These are phyloP conservation scores for Paradendryphiella salina DNA, from an alignment of 2,329 filamentous ascomycete genomes.

Conservation along the genomic window DNA sequence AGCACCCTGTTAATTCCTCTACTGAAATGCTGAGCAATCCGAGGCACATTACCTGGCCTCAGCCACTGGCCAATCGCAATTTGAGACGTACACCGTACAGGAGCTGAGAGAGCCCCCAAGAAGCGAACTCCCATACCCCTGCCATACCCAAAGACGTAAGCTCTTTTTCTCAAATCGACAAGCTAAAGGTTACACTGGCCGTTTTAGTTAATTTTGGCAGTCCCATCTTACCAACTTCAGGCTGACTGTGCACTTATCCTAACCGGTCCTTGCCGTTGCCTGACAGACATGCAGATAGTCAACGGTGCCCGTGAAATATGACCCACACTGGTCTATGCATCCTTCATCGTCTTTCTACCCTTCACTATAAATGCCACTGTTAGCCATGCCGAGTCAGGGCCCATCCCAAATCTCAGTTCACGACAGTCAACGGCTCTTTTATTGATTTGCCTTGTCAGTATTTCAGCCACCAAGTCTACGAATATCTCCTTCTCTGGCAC, in stretches of 20 bases:
- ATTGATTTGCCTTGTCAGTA: constrained; percentile 19
- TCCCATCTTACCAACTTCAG: constrained; percentile 37
- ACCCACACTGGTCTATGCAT: constrained; percentile 29
- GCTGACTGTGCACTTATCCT: constrained; percentile 44
- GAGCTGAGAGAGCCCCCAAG: constrained; percentile 42
- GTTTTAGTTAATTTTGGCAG: constrained; percentile 38
- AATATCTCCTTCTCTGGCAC: background rate
- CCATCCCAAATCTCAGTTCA: constrained; percentile 17
- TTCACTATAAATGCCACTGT: constrained; percentile 42
- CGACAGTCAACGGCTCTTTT: constrained; percentile 15
- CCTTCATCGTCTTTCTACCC: constrained; percentile 21
- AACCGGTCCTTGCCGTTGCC: constrained; percentile 42
- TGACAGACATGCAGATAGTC: constrained; percentile 40
- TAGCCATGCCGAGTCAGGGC: constrained; percentile 22
- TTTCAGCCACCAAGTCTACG: constrained; percentile 3
- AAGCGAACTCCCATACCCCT: constrained; percentile 34
- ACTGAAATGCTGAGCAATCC: constrained; percentile 20
- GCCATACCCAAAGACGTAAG: constrained; percentile 34
- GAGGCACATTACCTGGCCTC: constrained; percentile 24
- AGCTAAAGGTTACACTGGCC: constrained; percentile 42
- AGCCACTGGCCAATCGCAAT: constrained; percentile 30
- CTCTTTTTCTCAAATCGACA: constrained; percentile 33
- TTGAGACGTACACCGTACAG: constrained; percentile 21
- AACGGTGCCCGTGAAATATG: constrained; percentile 33
- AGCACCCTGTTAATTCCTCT: constrained; percentile 12